These are phyloP conservation scores for Lentinus tigrinus DNA, from an alignment of 768 basidiomycete species.

Conservation along the genomic window DNA sequence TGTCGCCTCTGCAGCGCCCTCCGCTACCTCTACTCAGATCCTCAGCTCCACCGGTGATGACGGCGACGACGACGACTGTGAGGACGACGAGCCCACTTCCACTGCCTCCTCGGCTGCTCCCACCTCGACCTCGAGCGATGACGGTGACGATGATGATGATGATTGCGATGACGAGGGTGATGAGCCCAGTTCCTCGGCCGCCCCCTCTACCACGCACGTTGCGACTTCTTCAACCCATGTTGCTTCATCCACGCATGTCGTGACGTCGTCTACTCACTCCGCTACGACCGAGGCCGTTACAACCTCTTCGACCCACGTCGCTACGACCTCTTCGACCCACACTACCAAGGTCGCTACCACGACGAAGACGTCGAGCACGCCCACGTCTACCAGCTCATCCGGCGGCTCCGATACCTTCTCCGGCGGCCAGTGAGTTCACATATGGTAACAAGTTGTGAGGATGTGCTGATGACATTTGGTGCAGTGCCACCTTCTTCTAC, in stretches of 20 bases:
- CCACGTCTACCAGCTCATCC: slow-evolving; percentile 5
- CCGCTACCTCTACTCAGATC: slow-evolving; percentile 16
- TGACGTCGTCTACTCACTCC: not conserved
- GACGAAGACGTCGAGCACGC: slow-evolving; percentile 14
- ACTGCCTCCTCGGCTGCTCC: slow-evolving; percentile 27
- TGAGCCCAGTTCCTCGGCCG: slow-evolving; percentile 5
- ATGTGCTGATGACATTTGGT: not conserved
- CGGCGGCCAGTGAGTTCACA: slow-evolving; percentile 32
- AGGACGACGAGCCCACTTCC: slow-evolving; percentile 9
- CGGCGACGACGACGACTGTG: slow-evolving; percentile 14
- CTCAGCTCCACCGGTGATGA: slow-evolving; percentile 6
- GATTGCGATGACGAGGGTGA: slow-evolving; percentile 37
- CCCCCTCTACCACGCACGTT: slow-evolving; percentile 4
- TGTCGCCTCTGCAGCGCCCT: slow-evolving; percentile 15
- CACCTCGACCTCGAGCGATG: slow-evolving; percentile 24
- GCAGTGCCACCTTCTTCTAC: slow-evolving; percentile 42
- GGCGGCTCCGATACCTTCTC: slow-evolving; percentile 31
- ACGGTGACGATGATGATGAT: slow-evolving; percentile 29
- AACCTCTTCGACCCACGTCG: not conserved
- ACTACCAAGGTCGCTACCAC: slow-evolving; percentile 11
- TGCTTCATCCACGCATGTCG: not conserved
- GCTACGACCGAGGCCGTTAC: slow-evolving; percentile 7
- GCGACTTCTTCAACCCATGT: not conserved
- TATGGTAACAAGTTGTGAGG: not conserved
- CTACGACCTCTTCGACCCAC: slow-evolving; percentile 19